Evolutionary conservation across 768 basidiomycete species (phyloP).

Genomic region (Lentinula guzmanii): DNA sequence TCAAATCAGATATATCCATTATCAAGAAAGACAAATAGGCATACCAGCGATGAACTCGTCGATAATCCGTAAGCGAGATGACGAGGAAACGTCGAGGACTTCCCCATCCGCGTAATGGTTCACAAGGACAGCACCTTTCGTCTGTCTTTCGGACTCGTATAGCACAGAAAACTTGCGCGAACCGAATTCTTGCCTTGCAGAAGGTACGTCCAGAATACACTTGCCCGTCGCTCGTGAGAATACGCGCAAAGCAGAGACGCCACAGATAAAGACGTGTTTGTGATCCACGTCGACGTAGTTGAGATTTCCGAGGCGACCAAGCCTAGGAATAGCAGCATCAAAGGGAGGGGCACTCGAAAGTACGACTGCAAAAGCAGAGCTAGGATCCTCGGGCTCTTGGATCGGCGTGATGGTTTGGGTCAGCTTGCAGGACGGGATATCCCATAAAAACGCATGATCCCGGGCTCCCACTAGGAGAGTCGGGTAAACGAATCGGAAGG

Average conservation of each 20-base stretch:
- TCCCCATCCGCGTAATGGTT: neutral
- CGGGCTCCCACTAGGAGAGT: slow-evolving; percentile 46
- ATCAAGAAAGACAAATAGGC: slow-evolving; percentile 7
- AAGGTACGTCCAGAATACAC: slow-evolving; percentile 36
- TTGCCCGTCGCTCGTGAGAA: slow-evolving; percentile 44
- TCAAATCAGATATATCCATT: neutral
- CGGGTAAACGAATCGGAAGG: slow-evolving; percentile 68
- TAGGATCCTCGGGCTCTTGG: slow-evolving; percentile 16
- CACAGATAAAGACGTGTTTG: slow-evolving; percentile 56
- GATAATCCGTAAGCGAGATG: slow-evolving; percentile 12
- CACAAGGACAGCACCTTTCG: slow-evolving; percentile 3
- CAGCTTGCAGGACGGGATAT: slow-evolving; percentile 46
- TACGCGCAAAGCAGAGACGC: slow-evolving; percentile 38
- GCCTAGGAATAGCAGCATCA: neutral
- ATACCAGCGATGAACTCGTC: slow-evolving; percentile 46
- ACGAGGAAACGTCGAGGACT: neutral
- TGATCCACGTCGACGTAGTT: slow-evolving; percentile 63
- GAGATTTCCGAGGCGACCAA: slow-evolving; percentile 29
- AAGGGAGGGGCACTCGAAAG: neutral
- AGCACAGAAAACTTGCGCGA: slow-evolving; percentile 22
- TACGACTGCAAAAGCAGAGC: neutral
- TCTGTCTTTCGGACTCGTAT: slow-evolving; percentile 8
- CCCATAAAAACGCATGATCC: slow-evolving; percentile 51
- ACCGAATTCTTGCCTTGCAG: slow-evolving; percentile 26
- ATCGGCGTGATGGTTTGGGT: slow-evolving; percentile 41